Base-by-base conservation (phyloP, 305 asterid species). In the Plantago rigida region DNA sequence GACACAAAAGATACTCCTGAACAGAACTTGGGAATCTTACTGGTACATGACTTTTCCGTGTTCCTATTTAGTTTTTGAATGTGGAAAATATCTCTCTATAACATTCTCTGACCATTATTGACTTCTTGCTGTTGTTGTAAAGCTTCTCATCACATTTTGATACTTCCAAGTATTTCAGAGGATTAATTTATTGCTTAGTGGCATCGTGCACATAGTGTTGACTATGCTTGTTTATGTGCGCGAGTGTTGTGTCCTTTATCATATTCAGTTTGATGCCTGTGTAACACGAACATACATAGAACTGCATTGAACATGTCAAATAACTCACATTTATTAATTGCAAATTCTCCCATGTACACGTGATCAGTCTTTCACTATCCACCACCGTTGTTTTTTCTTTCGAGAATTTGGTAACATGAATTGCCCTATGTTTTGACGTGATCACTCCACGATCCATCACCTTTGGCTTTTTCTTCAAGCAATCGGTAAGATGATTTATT, bases 1-100 rank as follows among this genome's bases (percentile, higher is more conserved):
- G 80, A 75, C 64, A 50, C 54, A 63, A 82, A 74, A 59, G 78
- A 83, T 71, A 17, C 19, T 17, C 79, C 85, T 2, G 98, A 92
- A 67, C 81, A 81, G 69, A 92, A 92, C 76, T 79, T 92, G 61
- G 98, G 98, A 71, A 71, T 92, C 60, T 81, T 92, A 55, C 79
- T 92, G 96, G 98, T 92, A 79, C 29, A 10, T 44, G 9, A 41
- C 58, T 55, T 69, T 55, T 45, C 41, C 41, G 28, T 52, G 14
- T 47, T 13, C 41, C 44, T 2, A 7, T 36, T 36, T 36, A 36
- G 9, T 7, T 8, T 69, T 48, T 24, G 14, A 53, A 57, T 29
- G 14, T 42, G 24, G 15, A 59, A 13, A 31, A 59, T 47, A 14
- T 19, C 3, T 22, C 34, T 22, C 34, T 41, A 31, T 5, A 31